Evolutionary conservation across 345 rosid species (phyloP).

Genomic region (Capsella bursapastoris): DNA sequence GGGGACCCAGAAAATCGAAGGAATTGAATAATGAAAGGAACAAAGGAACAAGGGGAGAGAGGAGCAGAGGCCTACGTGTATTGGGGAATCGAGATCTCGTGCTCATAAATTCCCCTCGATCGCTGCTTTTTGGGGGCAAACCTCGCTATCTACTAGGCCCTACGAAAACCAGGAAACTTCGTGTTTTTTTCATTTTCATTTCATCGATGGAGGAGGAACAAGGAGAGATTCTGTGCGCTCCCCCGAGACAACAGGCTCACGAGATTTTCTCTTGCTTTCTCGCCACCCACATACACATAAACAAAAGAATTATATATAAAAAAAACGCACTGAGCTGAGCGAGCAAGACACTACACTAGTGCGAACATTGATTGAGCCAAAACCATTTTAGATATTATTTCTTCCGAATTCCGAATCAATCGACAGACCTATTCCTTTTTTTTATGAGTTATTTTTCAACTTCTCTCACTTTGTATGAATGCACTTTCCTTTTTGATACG

Average conservation of each 20-base stretch:
- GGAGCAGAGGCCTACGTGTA: conserved; percentile 51
- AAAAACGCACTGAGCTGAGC: conserved; percentile 20
- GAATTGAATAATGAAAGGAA: conserved; percentile 30
- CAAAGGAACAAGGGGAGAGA: conserved; percentile 34
- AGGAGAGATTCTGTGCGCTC: conserved; percentile 29
- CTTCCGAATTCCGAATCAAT: not conserved
- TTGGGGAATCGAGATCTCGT: conserved; percentile 68
- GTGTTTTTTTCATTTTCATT: not conserved
- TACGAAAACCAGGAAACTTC: conserved; percentile 30
- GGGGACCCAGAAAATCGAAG: conserved; percentile 36
- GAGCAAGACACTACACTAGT: not conserved
- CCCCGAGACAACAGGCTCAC: conserved; percentile 41
- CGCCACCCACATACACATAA: conserved; percentile 20
- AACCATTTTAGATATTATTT: not conserved
- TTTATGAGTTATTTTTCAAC: no score
- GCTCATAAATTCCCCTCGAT: conserved; percentile 67
- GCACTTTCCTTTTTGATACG: not conserved
- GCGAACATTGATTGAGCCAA: not conserved
- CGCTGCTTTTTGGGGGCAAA: conserved; percentile 46
- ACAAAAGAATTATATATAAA: not conserved
- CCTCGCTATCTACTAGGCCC: conserved; percentile 44
- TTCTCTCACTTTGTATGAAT: not conserved
- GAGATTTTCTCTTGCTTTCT: conserved; percentile 43
- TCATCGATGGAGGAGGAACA: conserved; percentile 27
- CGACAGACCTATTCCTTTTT: not conserved